Percentiles rank a stretch among this genome's conserved stretches.
These are phyloP conservation scores for Podila epigama DNA, from an alignment of 192 early-diverging fungal genomes.

Conservation along the genomic window DNA sequence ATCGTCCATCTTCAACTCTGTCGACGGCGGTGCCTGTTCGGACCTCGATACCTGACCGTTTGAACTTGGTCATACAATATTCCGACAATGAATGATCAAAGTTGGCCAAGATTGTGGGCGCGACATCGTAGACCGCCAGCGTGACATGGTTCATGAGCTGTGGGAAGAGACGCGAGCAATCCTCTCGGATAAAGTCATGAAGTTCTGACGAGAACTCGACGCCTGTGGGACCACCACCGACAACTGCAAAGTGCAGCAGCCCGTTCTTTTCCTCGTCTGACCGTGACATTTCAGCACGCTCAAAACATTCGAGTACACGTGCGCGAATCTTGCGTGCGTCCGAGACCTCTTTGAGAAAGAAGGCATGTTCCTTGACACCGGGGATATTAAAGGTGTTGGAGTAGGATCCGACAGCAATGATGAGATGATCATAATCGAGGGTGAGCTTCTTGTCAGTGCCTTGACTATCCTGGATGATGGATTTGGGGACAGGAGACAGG, in stretches of 20 bases:
- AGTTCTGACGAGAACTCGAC: slow-evolving; percentile 44
- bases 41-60: slow-evolving; percentile 78
- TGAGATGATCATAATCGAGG: slow-evolving; percentile 80
- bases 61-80: slow-evolving; percentile 80
- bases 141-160: slow-evolving; percentile 62
- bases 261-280: slow-evolving; percentile 68
- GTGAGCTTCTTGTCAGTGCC: slow-evolving; percentile 52
- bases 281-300: slow-evolving; percentile 74
- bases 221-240: slow-evolving; percentile 89
- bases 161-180: slow-evolving; percentile 79
- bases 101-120: slow-evolving; percentile 74
- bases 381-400: slow-evolving; percentile 87
- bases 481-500: slow-evolving; percentile 11
- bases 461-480: slow-evolving; percentile 22
- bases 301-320: slow-evolving; percentile 83
- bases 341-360: slow-evolving; percentile 85
- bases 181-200: slow-evolving; percentile 85
- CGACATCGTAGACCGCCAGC: slow-evolving; percentile 83
- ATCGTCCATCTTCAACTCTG: slow-evolving; percentile 60
- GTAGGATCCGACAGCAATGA: slow-evolving; percentile 82
- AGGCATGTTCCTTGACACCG: slow-evolving; percentile 84
- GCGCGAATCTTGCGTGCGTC: slow-evolving; percentile 85
- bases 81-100: slow-evolving; percentile 79
- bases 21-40: slow-evolving; percentile 68
- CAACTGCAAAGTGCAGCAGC: slow-evolving; percentile 82